Evolutionary conservation across 768 basidiomycete species (phyloP).

Genomic region (Kwoniella shandongensis): DNA sequence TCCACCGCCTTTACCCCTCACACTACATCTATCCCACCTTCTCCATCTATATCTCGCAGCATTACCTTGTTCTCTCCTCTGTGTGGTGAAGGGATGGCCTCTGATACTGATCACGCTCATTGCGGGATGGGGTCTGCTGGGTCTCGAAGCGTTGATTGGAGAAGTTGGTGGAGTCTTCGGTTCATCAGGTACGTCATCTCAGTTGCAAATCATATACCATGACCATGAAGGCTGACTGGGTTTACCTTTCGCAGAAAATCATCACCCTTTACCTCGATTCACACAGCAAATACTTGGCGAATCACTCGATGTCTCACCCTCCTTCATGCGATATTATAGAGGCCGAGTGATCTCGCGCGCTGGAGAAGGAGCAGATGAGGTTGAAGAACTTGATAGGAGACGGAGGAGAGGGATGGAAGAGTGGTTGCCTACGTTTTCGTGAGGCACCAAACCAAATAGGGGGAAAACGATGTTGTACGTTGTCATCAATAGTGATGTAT

Average conservation of each 20-base stretch:
- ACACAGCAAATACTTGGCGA: constrained; percentile 43
- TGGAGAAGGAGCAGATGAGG: constrained; percentile 31
- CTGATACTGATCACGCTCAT: constrained; percentile 41
- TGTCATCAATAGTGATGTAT: no score
- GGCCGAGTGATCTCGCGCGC: constrained; percentile 24
- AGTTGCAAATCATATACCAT: not conserved
- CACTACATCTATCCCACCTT: constrained; percentile 48
- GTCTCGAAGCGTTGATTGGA: constrained; percentile 48
- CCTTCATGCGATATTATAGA: constrained; percentile 35
- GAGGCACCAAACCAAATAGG: not conserved
- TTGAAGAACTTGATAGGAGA: constrained; percentile 31
- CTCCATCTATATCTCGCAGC: constrained; percentile 49
- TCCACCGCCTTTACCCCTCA: constrained; percentile 50
- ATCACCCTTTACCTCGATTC: constrained; percentile 44
- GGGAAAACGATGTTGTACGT: no score
- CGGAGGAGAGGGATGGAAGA: constrained; percentile 28
- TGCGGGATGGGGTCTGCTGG: constrained; percentile 50
- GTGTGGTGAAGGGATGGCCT: constrained; percentile 36
- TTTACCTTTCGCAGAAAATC: constrained; percentile 38
- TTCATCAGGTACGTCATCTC: constrained; percentile 28
- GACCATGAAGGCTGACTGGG: no score
- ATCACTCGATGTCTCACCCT: constrained; percentile 37
- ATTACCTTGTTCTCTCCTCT: constrained; percentile 45
- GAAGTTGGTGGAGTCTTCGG: constrained; percentile 53
- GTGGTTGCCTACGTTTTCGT: constrained; percentile 36